A percentile compares a stretch with the other conserved stretches of the same genome.
These are phyloP conservation scores for Lyophyllum semitale DNA, from an alignment of 768 basidiomycete genomes.

Conservation along the genomic window DNA sequence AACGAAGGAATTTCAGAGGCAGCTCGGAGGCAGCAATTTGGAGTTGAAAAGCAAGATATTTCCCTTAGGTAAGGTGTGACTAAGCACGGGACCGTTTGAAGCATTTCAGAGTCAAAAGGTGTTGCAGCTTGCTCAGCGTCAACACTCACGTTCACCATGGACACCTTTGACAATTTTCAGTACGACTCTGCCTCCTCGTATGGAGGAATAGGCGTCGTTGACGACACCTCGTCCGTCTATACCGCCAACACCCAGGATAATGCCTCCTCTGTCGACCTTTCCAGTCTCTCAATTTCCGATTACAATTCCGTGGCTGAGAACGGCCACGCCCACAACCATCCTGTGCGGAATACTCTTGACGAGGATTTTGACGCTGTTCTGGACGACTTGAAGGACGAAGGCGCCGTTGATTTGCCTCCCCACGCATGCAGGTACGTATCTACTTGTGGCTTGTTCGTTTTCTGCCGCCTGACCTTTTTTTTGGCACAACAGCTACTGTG, in stretches of 20 bases:
- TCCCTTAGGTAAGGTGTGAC: no score
- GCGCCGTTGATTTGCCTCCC: conserved; percentile 75
- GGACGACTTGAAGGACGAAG: conserved; percentile 86
- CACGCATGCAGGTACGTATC: conserved; percentile 90
- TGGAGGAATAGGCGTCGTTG: conserved; percentile 71
- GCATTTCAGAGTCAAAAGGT: conserved; percentile 12
- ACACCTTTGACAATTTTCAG: conserved; percentile 84
- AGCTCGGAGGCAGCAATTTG: no score
- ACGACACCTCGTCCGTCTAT: conserved; percentile 82
- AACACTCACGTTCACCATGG: conserved; percentile 48
- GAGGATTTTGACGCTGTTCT: conserved; percentile 91
- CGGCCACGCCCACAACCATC: conserved; percentile 37
- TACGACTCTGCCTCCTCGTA: conserved; percentile 84
- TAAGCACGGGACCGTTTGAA: conserved; percentile 1
- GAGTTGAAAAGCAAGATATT: no score
- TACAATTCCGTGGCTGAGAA: conserved; percentile 48
- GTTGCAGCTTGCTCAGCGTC: not conserved
- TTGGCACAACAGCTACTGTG: conserved; percentile 76
- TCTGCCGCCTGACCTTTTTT: conserved; percentile 12
- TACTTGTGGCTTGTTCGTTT: conserved; percentile 6
- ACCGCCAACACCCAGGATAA: conserved; percentile 68
- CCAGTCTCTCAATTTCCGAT: conserved; percentile 68
- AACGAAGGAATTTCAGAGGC: no score
- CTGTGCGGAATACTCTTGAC: conserved; percentile 45
- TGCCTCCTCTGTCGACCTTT: conserved; percentile 64